Base-by-base conservation (phyloP, 1,284 basidiomycete genomes). In the Erythrobasidium hasegawianum region DNA sequence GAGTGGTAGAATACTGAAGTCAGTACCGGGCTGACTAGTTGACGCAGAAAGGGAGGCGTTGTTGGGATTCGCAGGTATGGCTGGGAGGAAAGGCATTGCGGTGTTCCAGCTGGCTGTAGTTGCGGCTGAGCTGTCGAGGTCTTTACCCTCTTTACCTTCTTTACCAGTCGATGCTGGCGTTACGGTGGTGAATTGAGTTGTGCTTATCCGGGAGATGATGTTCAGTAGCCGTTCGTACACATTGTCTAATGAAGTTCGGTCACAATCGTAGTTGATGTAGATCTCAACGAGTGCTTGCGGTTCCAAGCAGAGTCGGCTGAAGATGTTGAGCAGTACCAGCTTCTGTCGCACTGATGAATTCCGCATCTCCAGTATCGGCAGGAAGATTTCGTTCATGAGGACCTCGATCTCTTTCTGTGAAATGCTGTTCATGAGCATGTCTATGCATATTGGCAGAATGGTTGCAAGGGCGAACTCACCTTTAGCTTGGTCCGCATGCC, bases 361-460 rank as follows among this genome's bases (percentile, higher is more conserved):
- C 74, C 88, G 87, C 94, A 99, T 97, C 80, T 99, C 96, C 58
- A 99, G 81, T 59, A 99, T 97, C 1, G 96, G 96, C 67, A 99
- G 86, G 81, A 98, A 99, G 73, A 99, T 99, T 76, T 99, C 96
- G 76, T 97, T 96, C 62, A 99, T 79, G 38, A 99, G 82, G 41
- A 99, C 94, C 78, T 97, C 96, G 70, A 98, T 97, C 79, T 99
- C 97, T 88, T 97, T 97, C 90, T 93, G 75, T 40, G 72, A 52
- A n/a, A n/a, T n/a, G n/a, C n/a, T n/a, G n/a, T n/a, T n/a, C n/a
- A n/a, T n/a, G n/a, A n/a, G n/a, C n/a, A n/a, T n/a, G n/a, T n/a
- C n/a, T n/a, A n/a, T n/a, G n/a, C n/a, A n/a, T n/a, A n/a, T n/a
- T n/a, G n/a, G n/a, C n/a, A n/a, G n/a, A n/a, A n/a, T n/a, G n/a